Base-by-base conservation (phyloP, 2,329 filamentous ascomycete species). In the Venturia oleaginea region DNA sequence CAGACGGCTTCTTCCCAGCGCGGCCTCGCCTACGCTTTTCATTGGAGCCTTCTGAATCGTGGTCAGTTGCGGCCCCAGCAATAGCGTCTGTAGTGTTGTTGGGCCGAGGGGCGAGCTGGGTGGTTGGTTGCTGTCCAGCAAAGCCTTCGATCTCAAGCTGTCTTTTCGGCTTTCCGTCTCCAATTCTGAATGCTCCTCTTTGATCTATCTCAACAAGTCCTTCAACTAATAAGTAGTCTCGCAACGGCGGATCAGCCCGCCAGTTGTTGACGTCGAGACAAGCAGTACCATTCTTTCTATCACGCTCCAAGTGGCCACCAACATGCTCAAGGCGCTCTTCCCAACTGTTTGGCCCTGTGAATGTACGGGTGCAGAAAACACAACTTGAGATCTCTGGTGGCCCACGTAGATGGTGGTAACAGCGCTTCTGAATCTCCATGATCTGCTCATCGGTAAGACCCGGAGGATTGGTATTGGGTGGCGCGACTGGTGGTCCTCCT, bases 261-360 rank as follows among this genome's bases (percentile, higher is more conserved):
- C 64, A 65, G 13, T 42, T 34, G 15, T 10, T 37, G 3, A 67
- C 48, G 19, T 67, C 65, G n/a, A 24, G 13, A 38, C 65, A 63
- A n/a, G 63, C 66, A 32, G 66, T 10, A 60, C 76, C 73, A 3
- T 42, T 64, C 55, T 69, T 74, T 74, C 70, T 77, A 57, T 75
- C 79, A 74, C 74, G 82, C 75, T 94, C 91, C 59, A 93, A 80
- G 73, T 97, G 92, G 65, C 84, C 82, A 0, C 90, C 91, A 2
- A 96, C 84, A 75, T 97, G 92, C 74, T 97, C 92, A 85, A 96
- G 91, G 27, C 90, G 82, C 65, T 87, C 82, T 66, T 94, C 89
- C 92, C 92, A 96, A 15, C 85, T 85, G 7, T 79, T 81, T 19
- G 64, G 59, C n/a, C 64, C 64, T 11, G 59, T 38, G 71, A 95